Base-by-base conservation (phyloP, 1,284 basidiomycete genomes). In the Ceraceosorus guamensis region DNA sequence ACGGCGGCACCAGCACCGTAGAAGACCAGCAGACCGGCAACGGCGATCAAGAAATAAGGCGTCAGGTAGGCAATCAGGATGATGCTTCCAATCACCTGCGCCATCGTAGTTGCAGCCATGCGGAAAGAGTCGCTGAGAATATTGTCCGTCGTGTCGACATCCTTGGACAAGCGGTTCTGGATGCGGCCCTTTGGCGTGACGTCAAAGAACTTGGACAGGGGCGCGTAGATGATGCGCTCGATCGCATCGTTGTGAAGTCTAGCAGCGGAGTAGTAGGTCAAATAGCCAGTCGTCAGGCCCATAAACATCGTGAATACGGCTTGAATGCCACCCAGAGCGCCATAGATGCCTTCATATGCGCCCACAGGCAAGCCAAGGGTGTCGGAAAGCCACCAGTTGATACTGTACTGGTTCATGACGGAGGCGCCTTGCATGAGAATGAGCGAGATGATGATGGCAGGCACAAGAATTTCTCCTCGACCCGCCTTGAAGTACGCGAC, bases 91-190 rank as follows among this genome's bases (percentile, higher is more conserved):
- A 83, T 50, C 14, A 86, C 67, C 7, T 67, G 67, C 6, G 69
- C 68, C 6, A 77, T 50, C 8, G 77, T 78, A 59, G 61, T 56
- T 56, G 62, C 56, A 41, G 67, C 67, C 81, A 68, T 69, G 24
- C 62, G 58, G 31, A 71, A 57, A 7, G 70, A 64, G 56, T 77
- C 73, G 37, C 69, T 70, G 34, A 82, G 77, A 46, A 79, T 79
- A 70, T 89, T 91, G 77, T 93, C 91, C 56, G 91, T 82, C 0
- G 88, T 90, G 72, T 93, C 89, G 50, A 91, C 84, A 76, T 92
- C 87, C 56, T 77, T 83, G 37, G 69, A 61, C 76, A 89, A 70
- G 4, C 87, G 82, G 76, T 89, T 89, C 83, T 89, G 86, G 68
- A 93, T 89, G 18, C 91, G 76, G 76, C 88, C 88, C 56, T 87